Conservation (phyloP, 2,329 filamentous ascomycete species). For the Aspergillus neoniger region DNA sequence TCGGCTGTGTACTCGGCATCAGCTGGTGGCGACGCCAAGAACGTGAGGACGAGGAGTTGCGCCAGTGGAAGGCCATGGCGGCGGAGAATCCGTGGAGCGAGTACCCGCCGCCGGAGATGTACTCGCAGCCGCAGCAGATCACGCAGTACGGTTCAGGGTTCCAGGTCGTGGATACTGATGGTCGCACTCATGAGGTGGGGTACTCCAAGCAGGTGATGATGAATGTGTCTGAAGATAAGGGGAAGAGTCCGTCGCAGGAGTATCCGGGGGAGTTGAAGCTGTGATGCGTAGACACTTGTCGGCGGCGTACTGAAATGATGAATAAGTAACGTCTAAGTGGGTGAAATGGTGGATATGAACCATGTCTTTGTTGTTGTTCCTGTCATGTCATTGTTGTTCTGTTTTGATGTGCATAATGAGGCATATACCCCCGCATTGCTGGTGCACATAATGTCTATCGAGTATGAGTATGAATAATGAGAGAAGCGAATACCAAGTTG, state of each 20-base stretch:
- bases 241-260: conserved; percentile 1
- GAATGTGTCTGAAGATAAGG: conserved; percentile 17
- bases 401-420: background rate
- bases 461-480: too few species aligned
- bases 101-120: conserved; percentile 15
- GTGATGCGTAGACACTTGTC: background rate
- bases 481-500: too few species aligned
- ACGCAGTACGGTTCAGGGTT: conserved; percentile 19
- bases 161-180: conserved; percentile 33
- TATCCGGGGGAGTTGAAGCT: background rate
- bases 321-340: too few species aligned
- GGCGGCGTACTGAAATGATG: background rate
- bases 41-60: conserved; percentile 29
- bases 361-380: background rate
- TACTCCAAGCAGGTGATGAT: conserved; percentile 9
- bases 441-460: background rate
- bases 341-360: background rate
- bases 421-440: background rate
- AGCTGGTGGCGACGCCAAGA: conserved; percentile 43
- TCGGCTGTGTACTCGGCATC: conserved; percentile 47
- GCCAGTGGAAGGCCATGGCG: conserved; percentile 17
- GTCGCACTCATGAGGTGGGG: conserved; percentile 24
- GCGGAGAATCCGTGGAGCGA: conserved; percentile 1
- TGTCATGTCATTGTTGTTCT: background rate
- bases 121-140: conserved; percentile 11